Evolutionary conservation across 768 basidiomycete genomes (phyloP).

Genomic region (Leccinum ochraceum): DNA sequence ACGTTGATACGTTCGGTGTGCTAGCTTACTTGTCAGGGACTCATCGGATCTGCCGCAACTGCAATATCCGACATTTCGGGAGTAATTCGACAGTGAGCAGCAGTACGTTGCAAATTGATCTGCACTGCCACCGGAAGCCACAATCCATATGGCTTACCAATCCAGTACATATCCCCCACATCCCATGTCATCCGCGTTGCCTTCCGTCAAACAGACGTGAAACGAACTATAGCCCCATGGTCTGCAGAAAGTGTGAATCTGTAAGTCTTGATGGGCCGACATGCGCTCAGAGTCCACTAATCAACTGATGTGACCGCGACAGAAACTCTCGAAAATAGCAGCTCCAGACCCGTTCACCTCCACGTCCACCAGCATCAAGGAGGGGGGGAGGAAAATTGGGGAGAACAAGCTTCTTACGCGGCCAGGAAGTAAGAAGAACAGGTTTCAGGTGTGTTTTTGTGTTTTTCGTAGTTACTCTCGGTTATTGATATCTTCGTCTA

Average conservation of each 20-base stretch:
- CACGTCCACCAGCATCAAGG: slow-evolving; percentile 72
- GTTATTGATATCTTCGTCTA: not conserved
- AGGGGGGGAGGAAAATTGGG: slow-evolving; percentile 76
- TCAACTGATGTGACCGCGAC: slow-evolving; percentile 2
- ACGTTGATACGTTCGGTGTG: slow-evolving; percentile 1
- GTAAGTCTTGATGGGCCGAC: slow-evolving; percentile 38
- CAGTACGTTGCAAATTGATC: not conserved
- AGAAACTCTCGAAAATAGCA: slow-evolving; percentile 92
- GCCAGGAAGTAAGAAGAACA: slow-evolving; percentile 71
- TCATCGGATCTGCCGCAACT: not conserved
- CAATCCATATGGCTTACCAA: slow-evolving; percentile 23
- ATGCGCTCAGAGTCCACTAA: slow-evolving; percentile 9
- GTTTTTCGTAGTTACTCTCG: slow-evolving; percentile 13
- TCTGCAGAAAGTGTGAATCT: slow-evolving; percentile 85
- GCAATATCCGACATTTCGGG: not conserved
- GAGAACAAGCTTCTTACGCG: slow-evolving; percentile 81
- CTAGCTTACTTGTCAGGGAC: not conserved
- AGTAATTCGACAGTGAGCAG: not conserved
- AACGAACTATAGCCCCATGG: slow-evolving; percentile 49
- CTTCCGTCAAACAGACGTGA: slow-evolving; percentile 1
- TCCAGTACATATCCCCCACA: not conserved
- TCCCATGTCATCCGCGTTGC: slow-evolving; percentile 8
- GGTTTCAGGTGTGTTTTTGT: slow-evolving; percentile 62
- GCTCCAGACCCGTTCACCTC: slow-evolving; percentile 86
- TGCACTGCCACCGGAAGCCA: not conserved